Conservation (phyloP, 179 eudicot genomes). For the Vitellaria paradoxa region DNA sequence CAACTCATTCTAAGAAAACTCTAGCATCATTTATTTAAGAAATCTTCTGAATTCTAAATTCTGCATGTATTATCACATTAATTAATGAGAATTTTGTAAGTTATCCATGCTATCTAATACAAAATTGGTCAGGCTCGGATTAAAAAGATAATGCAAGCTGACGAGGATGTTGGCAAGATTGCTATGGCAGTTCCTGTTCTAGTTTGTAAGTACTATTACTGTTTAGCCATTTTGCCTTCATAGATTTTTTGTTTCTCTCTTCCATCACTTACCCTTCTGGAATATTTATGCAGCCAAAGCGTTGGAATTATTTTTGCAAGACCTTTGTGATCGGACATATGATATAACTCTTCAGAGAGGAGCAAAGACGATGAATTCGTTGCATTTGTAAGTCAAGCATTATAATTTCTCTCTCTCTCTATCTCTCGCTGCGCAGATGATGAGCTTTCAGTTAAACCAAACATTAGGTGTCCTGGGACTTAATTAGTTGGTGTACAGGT, state of each 20-base stretch:
- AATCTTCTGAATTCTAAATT: neutral
- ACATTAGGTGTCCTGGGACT: no score
- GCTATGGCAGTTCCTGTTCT: slow-evolving; percentile 98
- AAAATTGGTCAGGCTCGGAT: slow-evolving; percentile 73
- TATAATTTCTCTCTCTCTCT: neutral
- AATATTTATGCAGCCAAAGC: slow-evolving; percentile 71
- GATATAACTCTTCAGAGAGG: slow-evolving; percentile 79
- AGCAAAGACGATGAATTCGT: slow-evolving; percentile 83
- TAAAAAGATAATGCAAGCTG: slow-evolving; percentile 98
- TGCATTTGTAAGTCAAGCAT: slow-evolving; percentile 77
- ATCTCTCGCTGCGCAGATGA: no score
- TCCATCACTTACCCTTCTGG: neutral
- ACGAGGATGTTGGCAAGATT: slow-evolving; percentile 96
- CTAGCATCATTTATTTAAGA: no score
- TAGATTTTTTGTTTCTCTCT: neutral
- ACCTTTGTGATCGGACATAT: slow-evolving; percentile 78
- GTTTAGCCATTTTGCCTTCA: neutral
- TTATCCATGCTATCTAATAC: slow-evolving; percentile 4
- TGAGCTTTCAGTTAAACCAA: no score
- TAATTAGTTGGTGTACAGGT: no score
- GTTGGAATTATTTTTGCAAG: slow-evolving; percentile 81
- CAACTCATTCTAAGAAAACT: no score
- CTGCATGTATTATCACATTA: neutral
- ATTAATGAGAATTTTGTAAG: no score
- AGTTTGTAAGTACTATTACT: slow-evolving; percentile 63